Conservation (phyloP, 768 basidiomycete genomes). For the Baorangia bicolor region DNA sequence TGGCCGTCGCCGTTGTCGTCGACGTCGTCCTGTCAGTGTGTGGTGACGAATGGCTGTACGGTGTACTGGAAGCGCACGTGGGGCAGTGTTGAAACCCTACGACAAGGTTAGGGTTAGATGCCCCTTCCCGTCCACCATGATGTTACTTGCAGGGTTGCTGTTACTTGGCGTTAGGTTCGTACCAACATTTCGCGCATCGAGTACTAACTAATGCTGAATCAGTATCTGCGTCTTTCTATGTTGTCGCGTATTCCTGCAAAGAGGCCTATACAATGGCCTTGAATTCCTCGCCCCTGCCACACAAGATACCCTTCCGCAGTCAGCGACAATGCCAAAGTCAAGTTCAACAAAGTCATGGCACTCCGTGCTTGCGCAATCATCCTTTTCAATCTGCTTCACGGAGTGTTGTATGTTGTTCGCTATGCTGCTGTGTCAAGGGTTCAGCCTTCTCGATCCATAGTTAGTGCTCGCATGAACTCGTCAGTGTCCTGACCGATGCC, state of each 20-base stretch:
- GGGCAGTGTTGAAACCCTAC: slow-evolving; percentile 25
- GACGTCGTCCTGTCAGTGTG: background rate
- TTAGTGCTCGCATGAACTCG: slow-evolving; percentile 34
- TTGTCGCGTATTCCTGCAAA: slow-evolving; percentile 58
- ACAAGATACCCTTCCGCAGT: slow-evolving; percentile 25
- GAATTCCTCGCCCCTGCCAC: slow-evolving; percentile 42
- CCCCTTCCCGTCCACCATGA: slow-evolving; percentile 11
- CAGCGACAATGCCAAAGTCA: slow-evolving; percentile 19
- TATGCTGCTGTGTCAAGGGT: slow-evolving; percentile 70
- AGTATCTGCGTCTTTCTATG: slow-evolving; percentile 55
- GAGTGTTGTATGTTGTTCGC: slow-evolving; percentile 74
- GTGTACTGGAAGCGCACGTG: too few species aligned
- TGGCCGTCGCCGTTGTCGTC: slow-evolving; percentile 17
- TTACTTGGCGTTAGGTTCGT: slow-evolving; percentile 23
- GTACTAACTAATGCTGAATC: background rate
- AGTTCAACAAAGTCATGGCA: slow-evolving; percentile 41
- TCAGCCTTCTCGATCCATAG: slow-evolving; percentile 53
- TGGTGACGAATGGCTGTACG: slow-evolving; percentile 4
- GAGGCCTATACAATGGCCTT: slow-evolving; percentile 59
- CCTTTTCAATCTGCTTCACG: slow-evolving; percentile 71
- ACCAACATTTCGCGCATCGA: background rate
- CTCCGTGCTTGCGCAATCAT: slow-evolving; percentile 51
- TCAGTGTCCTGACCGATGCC: background rate
- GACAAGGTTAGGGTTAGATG: slow-evolving; percentile 31
- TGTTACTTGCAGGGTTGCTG: slow-evolving; percentile 13